Conservation (phyloP, 1,284 basidiomycete genomes). For the Cryptococcus sp. region DNA sequence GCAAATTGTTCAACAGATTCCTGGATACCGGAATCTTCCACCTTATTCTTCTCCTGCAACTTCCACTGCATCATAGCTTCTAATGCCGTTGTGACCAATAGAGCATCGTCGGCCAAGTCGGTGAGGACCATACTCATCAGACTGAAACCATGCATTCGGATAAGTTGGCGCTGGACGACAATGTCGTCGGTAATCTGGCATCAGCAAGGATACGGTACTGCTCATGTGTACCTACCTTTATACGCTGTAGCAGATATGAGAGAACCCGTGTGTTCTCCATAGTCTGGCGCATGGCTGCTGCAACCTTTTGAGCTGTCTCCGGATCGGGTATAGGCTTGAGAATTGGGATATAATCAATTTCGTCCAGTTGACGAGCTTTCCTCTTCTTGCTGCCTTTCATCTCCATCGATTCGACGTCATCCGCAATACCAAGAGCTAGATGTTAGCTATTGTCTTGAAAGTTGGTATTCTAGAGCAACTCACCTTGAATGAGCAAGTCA, state of each 20-base stretch:
- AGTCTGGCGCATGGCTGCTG: constrained; percentile 87
- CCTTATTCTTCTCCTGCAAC: constrained; percentile 82
- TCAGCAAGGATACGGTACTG: constrained; percentile 5
- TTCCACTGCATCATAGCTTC: constrained; percentile 75
- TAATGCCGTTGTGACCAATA: constrained; percentile 66
- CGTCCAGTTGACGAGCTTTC: constrained; percentile 87
- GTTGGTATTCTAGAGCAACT: constrained; percentile 22
- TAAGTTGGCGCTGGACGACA: constrained; percentile 72
- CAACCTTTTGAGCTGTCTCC: constrained; percentile 77
- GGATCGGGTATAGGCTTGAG: constrained; percentile 70
- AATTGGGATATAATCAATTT: constrained; percentile 68
- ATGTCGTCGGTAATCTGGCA: constrained; percentile 79
- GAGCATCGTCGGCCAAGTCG: constrained; percentile 70
- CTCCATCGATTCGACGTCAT: constrained; percentile 71
- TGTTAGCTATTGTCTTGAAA: constrained; percentile 2
- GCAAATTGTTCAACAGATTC: constrained; percentile 56
- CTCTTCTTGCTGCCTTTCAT: constrained; percentile 87
- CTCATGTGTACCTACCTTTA: constrained; percentile 57
- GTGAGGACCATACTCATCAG: constrained; percentile 79
- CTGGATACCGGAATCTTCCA: constrained; percentile 79
- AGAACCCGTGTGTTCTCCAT: constrained; percentile 74
- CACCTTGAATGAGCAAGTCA: constrained; percentile 90
- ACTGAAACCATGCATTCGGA: constrained; percentile 90
- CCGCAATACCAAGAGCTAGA: constrained; percentile 87
- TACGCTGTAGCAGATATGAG: constrained; percentile 74